Base-by-base conservation (phyloP, 2,329 filamentous ascomycete genomes). In the Talaromyces sp. region DNA sequence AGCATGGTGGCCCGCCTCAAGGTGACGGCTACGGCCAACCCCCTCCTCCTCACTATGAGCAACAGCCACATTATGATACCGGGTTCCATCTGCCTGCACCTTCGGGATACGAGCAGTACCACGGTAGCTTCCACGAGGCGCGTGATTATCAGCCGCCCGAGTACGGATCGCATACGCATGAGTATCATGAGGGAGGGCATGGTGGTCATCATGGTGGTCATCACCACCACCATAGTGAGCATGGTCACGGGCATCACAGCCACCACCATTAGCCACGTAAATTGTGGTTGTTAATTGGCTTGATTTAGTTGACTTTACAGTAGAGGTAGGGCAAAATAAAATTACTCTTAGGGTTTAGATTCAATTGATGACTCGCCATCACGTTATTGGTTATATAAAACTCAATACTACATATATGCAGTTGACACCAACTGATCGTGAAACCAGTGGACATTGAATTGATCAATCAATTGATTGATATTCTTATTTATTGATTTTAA, bases 71-170 rank as follows among this genome's bases (percentile, higher is more conserved):
- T 27, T 55, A 60, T 19, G 63, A 64, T 13, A 8, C 47, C 28
- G 60, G 60, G 2, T 65, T 58, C 49, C 57, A 64, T 49, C 51
- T 63, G 39, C 66, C 63, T 13, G 63, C 65, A 5, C 66, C 62
- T 55, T 58, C 65, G 11, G 65, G 63, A n/a, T 66, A 67, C 58
- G 67, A 66, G 53, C 62, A 55, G 15, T 67, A 57, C 39, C 59
- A 57, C 19, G 61, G 57, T 4, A 61, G 58, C 17, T 57, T 51
- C n/a, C 59, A 59, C 47, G 56, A 57, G 39, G 32, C 30, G 15
- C 39, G 55, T 5, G 56, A 59, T 6, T 66, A 69, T 49, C 64
- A 66, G 52, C 61, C 64, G 32, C 64, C 66, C n/a, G 60, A 62
- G 51, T 6, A 55, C 22, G 47, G 57, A 7, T 28, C 51, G 61